A percentile compares a stretch with the other conserved stretches of the same genome.
These are phyloP conservation scores for Glycyrrhiza uralensis DNA, from an alignment of 306 rosid species.

Conservation along the genomic window DNA sequence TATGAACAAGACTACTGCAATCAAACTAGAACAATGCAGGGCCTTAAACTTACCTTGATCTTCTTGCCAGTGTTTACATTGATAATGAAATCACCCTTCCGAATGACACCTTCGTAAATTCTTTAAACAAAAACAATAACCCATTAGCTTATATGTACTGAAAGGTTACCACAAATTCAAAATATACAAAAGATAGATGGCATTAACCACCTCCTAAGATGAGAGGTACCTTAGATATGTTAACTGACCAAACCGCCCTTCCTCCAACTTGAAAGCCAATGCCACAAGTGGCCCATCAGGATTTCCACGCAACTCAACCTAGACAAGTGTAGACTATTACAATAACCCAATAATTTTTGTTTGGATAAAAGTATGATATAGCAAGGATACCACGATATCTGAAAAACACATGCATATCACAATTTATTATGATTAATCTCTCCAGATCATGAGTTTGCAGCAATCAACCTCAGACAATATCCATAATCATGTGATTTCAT, in stretches of 20 bases:
- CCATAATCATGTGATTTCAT: neutral
- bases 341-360: slow-evolving; percentile 9
- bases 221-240: slow-evolving; percentile 78
- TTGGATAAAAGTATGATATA: neutral
- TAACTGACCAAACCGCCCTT: slow-evolving; percentile 90
- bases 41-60: slow-evolving; percentile 62
- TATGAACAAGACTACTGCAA: neutral
- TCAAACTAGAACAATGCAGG: slow-evolving; percentile 2
- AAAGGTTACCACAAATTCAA: neutral
- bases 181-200: slow-evolving; percentile 2
- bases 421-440: slow-evolving; percentile 1
- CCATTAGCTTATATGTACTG: slow-evolving; percentile 15
- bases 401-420: neutral
- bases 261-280: slow-evolving; percentile 96
- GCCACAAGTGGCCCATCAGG: slow-evolving; percentile 98
- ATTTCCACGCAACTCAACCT: slow-evolving; percentile 73
- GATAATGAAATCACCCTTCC: slow-evolving; percentile 86
- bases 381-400: neutral
- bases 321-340: slow-evolving; percentile 16
- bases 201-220: slow-evolving; percentile 11
- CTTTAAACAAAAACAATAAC: slow-evolving; percentile 38
- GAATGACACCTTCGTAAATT: slow-evolving; percentile 88
- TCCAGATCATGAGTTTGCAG: neutral
- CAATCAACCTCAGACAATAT: neutral
- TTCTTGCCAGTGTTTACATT: slow-evolving; percentile 90